Conservation (phyloP, 2,329 filamentous ascomycete species). For the Trichoderma sp. region DNA sequence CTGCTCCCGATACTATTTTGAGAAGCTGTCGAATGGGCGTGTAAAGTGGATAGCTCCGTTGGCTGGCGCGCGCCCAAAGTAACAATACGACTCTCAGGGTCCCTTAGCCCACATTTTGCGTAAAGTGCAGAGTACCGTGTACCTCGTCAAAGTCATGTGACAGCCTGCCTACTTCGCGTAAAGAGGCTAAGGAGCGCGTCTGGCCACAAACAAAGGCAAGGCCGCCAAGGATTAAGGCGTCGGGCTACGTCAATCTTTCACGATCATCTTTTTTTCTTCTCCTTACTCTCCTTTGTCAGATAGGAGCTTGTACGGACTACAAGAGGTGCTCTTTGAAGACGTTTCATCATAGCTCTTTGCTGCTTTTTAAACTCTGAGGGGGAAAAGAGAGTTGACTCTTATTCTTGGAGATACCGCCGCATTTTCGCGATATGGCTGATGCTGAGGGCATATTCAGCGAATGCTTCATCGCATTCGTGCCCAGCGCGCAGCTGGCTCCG, state of each 20-base stretch:
- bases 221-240: not conserved
- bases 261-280: not conserved
- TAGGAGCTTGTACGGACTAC: not conserved
- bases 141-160: conserved; percentile 34
- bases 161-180: conserved; percentile 42
- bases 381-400: not conserved
- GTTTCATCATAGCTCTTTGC: not conserved
- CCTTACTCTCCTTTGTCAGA: not conserved
- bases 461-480: conserved; percentile 49
- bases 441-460: conserved; percentile 42
- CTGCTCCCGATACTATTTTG: not conserved
- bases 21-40: not conserved
- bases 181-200: conserved; percentile 23
- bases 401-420: not conserved
- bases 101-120: not conserved
- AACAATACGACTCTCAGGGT: not conserved
- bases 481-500: conserved; percentile 43
- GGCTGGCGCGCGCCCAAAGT: not conserved
- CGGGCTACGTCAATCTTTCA: conserved; percentile 10
- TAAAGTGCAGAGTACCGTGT: not conserved
- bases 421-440: conserved; percentile 33
- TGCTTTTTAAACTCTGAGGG: not conserved
- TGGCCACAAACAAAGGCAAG: conserved; percentile 18
- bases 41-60: not conserved
- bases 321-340: not conserved